These are phyloP conservation scores for Colletotrichum paranaense DNA, from an alignment of 2,329 filamentous ascomycete genomes.

Conservation along the genomic window DNA sequence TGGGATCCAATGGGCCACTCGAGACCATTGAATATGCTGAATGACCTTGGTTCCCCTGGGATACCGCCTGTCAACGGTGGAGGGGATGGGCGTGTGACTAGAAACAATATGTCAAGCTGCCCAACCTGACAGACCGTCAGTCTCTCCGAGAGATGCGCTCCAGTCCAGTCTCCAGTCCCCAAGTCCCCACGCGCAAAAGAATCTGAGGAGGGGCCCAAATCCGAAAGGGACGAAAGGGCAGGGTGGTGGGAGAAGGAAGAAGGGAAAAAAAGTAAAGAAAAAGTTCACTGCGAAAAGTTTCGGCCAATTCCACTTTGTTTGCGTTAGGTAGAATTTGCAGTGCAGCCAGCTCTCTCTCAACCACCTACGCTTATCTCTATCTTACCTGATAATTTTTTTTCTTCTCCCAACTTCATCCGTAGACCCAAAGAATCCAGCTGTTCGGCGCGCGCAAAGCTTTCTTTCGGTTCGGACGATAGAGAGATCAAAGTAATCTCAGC, in stretches of 20 bases:
- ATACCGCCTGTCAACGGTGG: conserved; percentile 16
- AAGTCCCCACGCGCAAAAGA: conserved; percentile 10
- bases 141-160: conserved; percentile 7
- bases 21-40: not conserved
- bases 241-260: not conserved
- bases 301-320: conserved; percentile 32
- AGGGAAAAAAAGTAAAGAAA: conserved; percentile 2
- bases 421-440: not conserved
- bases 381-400: not conserved
- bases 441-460: conserved; percentile 1
- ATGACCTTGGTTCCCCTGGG: conserved; percentile 27
- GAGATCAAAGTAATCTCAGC: conserved; percentile 19
- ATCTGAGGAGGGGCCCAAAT: conserved; percentile 6
- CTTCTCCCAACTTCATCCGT: not conserved
- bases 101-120: conserved; percentile 25
- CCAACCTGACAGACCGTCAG: conserved; percentile 15
- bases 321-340: conserved; percentile 16
- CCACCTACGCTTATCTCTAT: not conserved
- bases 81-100: conserved; percentile 11
- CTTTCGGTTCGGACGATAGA: conserved; percentile 10
- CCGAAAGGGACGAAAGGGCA: not conserved
- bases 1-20: conserved; percentile 38
- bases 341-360: conserved; percentile 3
- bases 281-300: conserved; percentile 28
- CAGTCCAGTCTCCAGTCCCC: conserved; percentile 24